Evolutionary conservation across 2,329 filamentous ascomycete species (phyloP).

Genomic region (Paramyrothecium sp.): DNA sequence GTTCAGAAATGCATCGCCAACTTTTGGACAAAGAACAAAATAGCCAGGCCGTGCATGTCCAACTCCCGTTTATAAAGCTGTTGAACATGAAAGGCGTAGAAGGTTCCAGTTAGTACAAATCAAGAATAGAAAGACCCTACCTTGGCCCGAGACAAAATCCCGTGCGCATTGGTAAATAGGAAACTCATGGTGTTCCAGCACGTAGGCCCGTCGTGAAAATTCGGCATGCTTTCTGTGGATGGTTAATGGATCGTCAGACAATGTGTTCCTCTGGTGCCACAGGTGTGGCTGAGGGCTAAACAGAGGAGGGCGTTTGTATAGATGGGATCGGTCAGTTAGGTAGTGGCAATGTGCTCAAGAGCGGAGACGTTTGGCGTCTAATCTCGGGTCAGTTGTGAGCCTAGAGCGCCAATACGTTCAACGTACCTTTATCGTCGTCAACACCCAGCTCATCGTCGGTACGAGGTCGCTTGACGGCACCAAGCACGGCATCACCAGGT

Average conservation of each 20-base stretch:
- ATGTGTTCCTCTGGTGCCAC: not conserved
- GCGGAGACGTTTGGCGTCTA: slow-evolving; percentile 53
- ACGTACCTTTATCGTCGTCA: slow-evolving; percentile 31
- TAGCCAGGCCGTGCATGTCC: not conserved
- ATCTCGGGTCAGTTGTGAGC: slow-evolving; percentile 24
- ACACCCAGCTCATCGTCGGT: slow-evolving; percentile 25
- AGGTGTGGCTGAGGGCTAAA: not conserved
- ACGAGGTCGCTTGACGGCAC: slow-evolving; percentile 23
- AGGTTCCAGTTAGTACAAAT: not conserved
- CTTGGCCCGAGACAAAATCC: not conserved
- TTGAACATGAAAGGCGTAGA: not conserved
- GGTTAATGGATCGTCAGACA: not conserved
- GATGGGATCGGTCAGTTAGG: not conserved
- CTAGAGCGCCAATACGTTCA: not conserved
- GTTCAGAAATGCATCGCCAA: not conserved
- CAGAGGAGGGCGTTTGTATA: not conserved
- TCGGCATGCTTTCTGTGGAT: not conserved
- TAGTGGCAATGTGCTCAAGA: slow-evolving; percentile 19
- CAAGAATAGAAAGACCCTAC: not conserved
- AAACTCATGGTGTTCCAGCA: not conserved
- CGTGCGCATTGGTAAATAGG: not conserved
- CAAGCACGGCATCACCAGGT: slow-evolving; percentile 14
- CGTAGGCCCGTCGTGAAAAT: not conserved
- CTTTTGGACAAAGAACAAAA: not conserved
- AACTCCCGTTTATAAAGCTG: not conserved